Evolutionary conservation across 805 yeast species (phyloP).

Genomic region (Kodamaea restingae): DNA sequence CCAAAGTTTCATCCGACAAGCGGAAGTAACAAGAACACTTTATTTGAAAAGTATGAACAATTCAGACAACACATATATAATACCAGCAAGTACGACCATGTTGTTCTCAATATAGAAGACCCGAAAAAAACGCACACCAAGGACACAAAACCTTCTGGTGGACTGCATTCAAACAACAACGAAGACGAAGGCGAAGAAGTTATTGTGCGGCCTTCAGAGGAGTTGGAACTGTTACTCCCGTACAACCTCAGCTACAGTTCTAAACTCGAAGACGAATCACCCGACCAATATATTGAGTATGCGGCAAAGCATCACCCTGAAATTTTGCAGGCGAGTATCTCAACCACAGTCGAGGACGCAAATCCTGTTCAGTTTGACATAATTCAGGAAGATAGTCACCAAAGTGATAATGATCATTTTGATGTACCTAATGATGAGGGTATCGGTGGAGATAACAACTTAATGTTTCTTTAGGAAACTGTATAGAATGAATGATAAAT

Average conservation of each 20-base stretch:
- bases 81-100: slow-evolving; percentile 28
- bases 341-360: slow-evolving; percentile 5
- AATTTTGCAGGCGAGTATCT: background rate
- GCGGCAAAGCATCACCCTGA: slow-evolving; percentile 7
- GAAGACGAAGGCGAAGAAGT: slow-evolving; percentile 7
- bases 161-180: background rate
- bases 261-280: slow-evolving; percentile 21
- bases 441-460: slow-evolving; percentile 22
- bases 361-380: background rate
- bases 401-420: background rate
- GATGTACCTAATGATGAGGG: slow-evolving; percentile 17
- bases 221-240: slow-evolving; percentile 24
- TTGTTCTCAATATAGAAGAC: slow-evolving; percentile 24
- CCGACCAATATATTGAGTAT: slow-evolving; percentile 21
- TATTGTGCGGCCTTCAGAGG: slow-evolving; percentile 19
- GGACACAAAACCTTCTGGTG: slow-evolving; percentile 1
- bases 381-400: slow-evolving; percentile 4
- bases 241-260: slow-evolving; percentile 30
- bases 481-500: background rate
- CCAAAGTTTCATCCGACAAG: slow-evolving; percentile 27
- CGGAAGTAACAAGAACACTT: slow-evolving; percentile 14
- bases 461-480: slow-evolving; percentile 13
- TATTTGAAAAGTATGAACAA: slow-evolving; percentile 15
- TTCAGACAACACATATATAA: slow-evolving; percentile 22
- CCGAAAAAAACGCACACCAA: slow-evolving; percentile 10